A percentile compares a stretch with the other conserved stretches of the same genome.
Evolutionary conservation across 106 monocot genomes (phyloP).

Genomic region (Dactylorhiza incarnata): DNA sequence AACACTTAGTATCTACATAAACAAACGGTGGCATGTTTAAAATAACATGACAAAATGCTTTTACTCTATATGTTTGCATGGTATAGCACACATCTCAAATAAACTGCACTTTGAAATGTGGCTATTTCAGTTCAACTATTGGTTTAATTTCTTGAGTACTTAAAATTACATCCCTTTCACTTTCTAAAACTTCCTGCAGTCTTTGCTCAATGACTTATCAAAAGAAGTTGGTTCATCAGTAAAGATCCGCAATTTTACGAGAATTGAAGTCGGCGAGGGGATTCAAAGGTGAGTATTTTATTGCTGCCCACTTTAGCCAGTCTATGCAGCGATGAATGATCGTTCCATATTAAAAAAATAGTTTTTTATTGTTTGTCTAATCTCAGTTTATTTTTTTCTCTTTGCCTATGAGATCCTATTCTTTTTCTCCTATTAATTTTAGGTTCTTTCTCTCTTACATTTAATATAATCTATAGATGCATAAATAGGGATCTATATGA

Average conservation of each 20-base stretch:
- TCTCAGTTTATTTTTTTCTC: not conserved
- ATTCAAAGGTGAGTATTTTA: conserved; percentile 43
- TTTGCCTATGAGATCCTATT: not conserved
- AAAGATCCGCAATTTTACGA: conserved; percentile 67
- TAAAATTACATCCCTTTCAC: not conserved
- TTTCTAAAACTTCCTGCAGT: conserved; percentile 32
- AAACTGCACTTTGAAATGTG: not conserved
- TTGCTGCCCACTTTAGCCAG: not conserved
- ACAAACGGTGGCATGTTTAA: not conserved
- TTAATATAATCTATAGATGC: not conserved
- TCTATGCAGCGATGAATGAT: not conserved
- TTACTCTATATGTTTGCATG: not conserved
- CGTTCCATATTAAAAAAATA: not conserved
- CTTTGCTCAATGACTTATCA: conserved; percentile 64
- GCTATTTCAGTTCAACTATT: not conserved
- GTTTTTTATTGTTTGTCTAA: not conserved
- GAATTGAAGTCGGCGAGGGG: conserved; percentile 93
- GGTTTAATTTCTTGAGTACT: not conserved
- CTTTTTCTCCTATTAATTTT: not conserved
- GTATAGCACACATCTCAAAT: not conserved
- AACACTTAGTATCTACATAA: not conserved
- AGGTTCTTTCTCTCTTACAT: not conserved
- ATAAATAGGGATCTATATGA: not conserved
- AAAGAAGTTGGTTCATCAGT: conserved; percentile 76
- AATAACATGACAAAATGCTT: not conserved